Base-by-base conservation (phyloP, 1,284 basidiomycete species). In the Malassezia psittaci region DNA sequence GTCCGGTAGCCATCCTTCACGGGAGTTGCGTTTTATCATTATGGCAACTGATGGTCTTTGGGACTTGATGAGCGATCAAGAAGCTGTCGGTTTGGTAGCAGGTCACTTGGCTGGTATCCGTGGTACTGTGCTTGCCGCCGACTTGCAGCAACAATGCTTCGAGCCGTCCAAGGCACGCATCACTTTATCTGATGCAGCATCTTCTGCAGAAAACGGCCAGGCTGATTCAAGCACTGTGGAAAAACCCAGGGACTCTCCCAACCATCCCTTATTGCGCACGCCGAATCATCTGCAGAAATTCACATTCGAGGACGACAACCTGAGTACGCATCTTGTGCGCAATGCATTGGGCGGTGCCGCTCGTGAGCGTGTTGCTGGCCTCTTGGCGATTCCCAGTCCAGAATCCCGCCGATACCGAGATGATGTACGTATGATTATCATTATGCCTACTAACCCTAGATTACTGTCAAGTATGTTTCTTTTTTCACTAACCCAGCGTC, bases 21-120 rank as follows among this genome's bases (percentile, higher is more conserved):
- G 61, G 12, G 66, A 73, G 57, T 62, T 74, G 33, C 59, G 65
- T 44, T 74, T 72, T 60, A 65, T 94, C 53, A 85, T 94, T 40
- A 81, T 94, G 62, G 90, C 90, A 1, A 93, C 90, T 0, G 90
- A 94, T 68, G 91, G 91, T 13, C 80, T 96, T 48, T 96, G 91
- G 89, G 94, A 99, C 76, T 80, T 87, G 64, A 80, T 98, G 52
- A 86, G 86, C 59, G 94, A 90, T n/a, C 85, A 90, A 72, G 91
- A 98, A 67, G 89, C 91, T 7, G 90, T 94, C 47, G 81, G 85
- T 15, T 83, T 99, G 19, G 77, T 74, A 8, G 69, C 71, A 3
- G 69, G 69, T n/a, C 71, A 74, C 44, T 59, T 74, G 6, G 67
- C 64, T 1, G 68, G 68, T 19, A 60, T 66, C 54, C 64, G 67